phyloP scores from a whole-genome alignment of 2,329 filamentous ascomycete species.

The Penicillium sp. region DNA sequence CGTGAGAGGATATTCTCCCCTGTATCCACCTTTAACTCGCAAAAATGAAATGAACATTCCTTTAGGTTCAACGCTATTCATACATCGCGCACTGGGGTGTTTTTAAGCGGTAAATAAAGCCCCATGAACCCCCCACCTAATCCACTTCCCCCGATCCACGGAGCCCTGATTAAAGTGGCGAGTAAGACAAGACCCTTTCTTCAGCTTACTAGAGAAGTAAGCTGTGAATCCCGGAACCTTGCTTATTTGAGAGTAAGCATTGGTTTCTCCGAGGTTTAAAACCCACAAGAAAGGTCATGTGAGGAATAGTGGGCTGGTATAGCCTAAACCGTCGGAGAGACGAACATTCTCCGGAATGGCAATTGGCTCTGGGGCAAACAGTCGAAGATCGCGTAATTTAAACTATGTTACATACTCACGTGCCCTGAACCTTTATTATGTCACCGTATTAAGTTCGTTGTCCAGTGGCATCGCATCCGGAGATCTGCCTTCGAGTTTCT shows the following conservation, averaged over 20 bases:
- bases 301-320: not conserved
- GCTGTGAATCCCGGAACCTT: too few species aligned
- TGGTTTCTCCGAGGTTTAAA: too few species aligned
- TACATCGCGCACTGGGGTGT: not conserved
- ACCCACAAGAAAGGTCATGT: too few species aligned
- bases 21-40: not conserved
- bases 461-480: constrained; percentile 21
- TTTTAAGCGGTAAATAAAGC: not conserved
- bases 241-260: too few species aligned
- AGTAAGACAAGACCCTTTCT: not conserved
- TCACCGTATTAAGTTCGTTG: constrained; percentile 16
- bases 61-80: not conserved
- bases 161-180: not conserved
- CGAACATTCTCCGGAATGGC: constrained; percentile 5
- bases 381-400: not conserved
- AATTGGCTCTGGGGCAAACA: not conserved
- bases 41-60: not conserved
- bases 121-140: not conserved
- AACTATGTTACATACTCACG: not conserved
- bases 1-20: not conserved
- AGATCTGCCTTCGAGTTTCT: constrained; percentile 2
- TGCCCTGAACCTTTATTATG: constrained; percentile 18
- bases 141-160: not conserved
- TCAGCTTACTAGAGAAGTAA: not conserved
- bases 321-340: not conserved